phyloP scores from a whole-genome alignment of 139 green algal genomes.

The Penium margaritaceum region DNA sequence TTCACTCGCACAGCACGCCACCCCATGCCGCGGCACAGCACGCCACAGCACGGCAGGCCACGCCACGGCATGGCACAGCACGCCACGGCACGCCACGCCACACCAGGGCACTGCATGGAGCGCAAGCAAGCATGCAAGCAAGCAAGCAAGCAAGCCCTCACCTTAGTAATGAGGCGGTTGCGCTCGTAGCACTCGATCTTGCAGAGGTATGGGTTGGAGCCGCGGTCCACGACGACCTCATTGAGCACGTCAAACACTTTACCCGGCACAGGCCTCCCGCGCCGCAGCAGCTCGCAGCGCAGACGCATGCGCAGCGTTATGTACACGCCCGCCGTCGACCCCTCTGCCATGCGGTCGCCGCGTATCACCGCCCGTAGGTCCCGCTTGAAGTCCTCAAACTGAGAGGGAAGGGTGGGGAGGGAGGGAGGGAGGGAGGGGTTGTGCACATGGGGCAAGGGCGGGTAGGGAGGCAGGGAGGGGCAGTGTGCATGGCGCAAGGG shows the following conservation, averaged over 20 bases:
- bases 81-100: too few relatives aligned
- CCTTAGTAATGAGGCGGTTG: conserved; percentile 61
- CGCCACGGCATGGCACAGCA: too few relatives aligned
- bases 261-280: conserved; percentile 38
- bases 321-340: conserved; percentile 64
- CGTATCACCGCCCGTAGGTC: conserved; percentile 75
- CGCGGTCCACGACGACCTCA: conserved; percentile 89
- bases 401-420: not conserved
- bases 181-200: conserved; percentile 66
- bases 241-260: conserved; percentile 74
- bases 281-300: conserved; percentile 65
- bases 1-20: too few relatives aligned
- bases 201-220: conserved; percentile 66
- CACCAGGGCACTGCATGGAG: too few relatives aligned
- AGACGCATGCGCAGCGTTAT: conserved; percentile 94
- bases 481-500: not conserved
- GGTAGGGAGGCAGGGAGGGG: not conserved
- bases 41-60: too few relatives aligned
- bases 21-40: too few relatives aligned
- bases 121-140: too few relatives aligned
- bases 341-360: conserved; percentile 47
- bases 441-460: not conserved
- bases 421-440: not conserved
- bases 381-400: conserved; percentile 57
- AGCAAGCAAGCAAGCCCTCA: too few relatives aligned